Evolutionary conservation across 2,329 filamentous ascomycete species (phyloP).

Genomic region (Macrophomina phaseolina): DNA sequence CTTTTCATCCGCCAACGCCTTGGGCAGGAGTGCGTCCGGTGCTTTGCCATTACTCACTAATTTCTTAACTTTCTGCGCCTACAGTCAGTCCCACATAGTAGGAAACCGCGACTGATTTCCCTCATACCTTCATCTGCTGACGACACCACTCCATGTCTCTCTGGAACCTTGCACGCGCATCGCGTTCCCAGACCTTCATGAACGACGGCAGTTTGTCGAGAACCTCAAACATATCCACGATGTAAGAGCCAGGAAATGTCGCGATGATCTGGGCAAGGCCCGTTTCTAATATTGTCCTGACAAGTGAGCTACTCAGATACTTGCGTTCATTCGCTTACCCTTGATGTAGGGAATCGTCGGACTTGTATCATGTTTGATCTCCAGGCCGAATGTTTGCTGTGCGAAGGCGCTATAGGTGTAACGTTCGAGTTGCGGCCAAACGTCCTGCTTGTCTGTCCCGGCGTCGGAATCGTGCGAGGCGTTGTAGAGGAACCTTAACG

Average conservation of each 20-base stretch:
- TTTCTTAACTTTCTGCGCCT: background rate
- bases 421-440: background rate
- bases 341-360: background rate
- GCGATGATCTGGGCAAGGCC: conserved; percentile 5
- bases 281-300: background rate
- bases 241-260: background rate
- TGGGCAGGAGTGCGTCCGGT: background rate
- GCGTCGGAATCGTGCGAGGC: background rate
- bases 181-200: background rate
- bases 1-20: conserved; percentile 23
- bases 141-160: background rate
- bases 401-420: conserved; percentile 14
- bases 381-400: conserved; percentile 14
- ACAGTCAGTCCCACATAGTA: background rate
- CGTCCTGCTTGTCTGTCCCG: background rate
- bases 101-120: background rate
- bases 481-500: background rate
- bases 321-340: background rate
- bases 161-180: background rate
- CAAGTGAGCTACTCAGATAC: background rate
- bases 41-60: background rate
- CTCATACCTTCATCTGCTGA: background rate
- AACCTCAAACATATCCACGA: background rate
- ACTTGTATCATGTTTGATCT: background rate
- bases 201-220: background rate